Evolutionary conservation across 805 yeast species (phyloP), one percentile per base, ranked within the genome.

Genomic region (Yarrowia keelungensis): DNA sequence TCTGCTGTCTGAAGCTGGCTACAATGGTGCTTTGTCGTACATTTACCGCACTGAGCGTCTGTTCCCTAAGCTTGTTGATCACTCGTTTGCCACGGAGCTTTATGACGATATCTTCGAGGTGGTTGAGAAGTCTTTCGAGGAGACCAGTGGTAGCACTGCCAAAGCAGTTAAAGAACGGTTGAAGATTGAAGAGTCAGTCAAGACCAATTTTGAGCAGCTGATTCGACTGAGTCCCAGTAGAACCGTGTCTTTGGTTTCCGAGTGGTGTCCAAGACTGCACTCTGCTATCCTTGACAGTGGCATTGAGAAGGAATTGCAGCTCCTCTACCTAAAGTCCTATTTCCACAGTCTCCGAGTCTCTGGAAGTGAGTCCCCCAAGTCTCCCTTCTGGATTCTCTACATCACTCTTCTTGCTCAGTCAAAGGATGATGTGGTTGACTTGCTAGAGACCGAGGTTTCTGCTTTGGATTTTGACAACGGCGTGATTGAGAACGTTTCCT

Each of bases 31-130:
- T 0, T 79, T 92, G 56, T 81, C 87, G 69, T 80, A 83, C 61
- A 72, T 90, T 3, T 89, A 87, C 74, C 77, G 84, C 49, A 76
- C 84, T 0, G 88, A 87, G 70, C 82, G 84, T 19, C 82, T 79
- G 64, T 85, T 80, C 70, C 77, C 86, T 2, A 83, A 87, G 69
- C 83, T 88, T 0, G 76, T 89, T 49, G 83, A 84, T 85, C 91
- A 88, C 70, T 86, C 32, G 71, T 67, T 56, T 19, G 51, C 19
- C 32, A 53, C 56, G n/a, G 62, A 35, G 47, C 51, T 26, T 22
- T 46, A 10, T 11, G 53, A 36, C 8, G 61, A 54, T 16, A 65
- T 71, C 45, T 58, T 72, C 15, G 71, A 66, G 5, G 67, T 72
- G 9, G 41, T 74, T 9, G 61, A 59, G 11, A 74, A 72, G 53